Conservation (phyloP, 1,139 yeast genomes). For the Lodderomyces oxycetoniae region DNA sequence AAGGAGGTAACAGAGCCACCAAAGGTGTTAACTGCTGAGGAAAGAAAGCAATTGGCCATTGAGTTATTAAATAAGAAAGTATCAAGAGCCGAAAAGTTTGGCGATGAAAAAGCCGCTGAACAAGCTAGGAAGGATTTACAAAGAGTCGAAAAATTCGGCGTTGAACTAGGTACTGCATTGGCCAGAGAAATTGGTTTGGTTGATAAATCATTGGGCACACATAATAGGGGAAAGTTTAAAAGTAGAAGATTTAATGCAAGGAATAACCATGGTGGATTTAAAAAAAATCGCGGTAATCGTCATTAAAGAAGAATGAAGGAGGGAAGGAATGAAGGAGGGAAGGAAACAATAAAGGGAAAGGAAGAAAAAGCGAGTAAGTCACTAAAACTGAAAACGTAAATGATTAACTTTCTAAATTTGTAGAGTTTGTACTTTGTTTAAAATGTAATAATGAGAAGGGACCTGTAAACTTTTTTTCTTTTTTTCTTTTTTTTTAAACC, state of each 20-base stretch:
- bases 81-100: conserved; percentile 73
- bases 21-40: conserved; percentile 56
- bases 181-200: conserved; percentile 64
- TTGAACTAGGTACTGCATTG: conserved; percentile 61
- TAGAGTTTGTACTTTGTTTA: too few relatives aligned
- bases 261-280: conserved; percentile 5
- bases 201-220: conserved; percentile 28
- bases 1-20: conserved; percentile 23
- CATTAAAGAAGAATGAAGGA: conserved; percentile 1
- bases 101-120: conserved; percentile 52
- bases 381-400: too few relatives aligned
- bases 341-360: too few relatives aligned
- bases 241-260: conserved; percentile 7
- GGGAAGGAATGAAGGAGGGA: too few relatives aligned
- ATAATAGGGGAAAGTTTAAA: conserved; percentile 13
- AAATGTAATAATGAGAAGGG: too few relatives aligned
- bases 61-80: conserved; percentile 65
- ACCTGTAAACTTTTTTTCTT: too few relatives aligned
- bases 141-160: conserved; percentile 82
- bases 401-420: too few relatives aligned
- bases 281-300: conserved; percentile 4
- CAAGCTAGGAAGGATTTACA: conserved; percentile 55
- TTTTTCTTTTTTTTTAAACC: too few relatives aligned
- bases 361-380: too few relatives aligned
- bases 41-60: conserved; percentile 63